These are phyloP conservation scores for Plectranthus barbatus DNA, from an alignment of 257 asterid species.

Conservation along the genomic window DNA sequence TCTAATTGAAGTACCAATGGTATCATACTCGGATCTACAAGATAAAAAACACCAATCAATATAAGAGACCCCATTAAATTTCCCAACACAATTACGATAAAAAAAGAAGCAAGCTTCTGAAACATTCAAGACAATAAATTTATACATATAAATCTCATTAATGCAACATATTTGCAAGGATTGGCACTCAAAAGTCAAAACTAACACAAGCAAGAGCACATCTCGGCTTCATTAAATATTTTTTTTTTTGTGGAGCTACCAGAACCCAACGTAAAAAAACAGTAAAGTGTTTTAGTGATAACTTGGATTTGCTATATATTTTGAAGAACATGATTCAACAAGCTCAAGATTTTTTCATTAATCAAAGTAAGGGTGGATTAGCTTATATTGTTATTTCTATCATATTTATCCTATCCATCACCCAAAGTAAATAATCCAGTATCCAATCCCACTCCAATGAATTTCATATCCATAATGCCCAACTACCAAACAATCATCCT, in stretches of 20 bases:
- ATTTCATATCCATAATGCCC: background rate
- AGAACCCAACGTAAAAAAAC: background rate
- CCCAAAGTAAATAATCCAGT: background rate
- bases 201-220: too few relatives aligned
- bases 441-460: background rate
- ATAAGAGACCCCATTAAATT: background rate
- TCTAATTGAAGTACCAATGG: conserved; percentile 82
- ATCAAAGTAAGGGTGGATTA: background rate
- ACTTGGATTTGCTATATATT: too few relatives aligned
- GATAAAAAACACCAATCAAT: conserved; percentile 10
- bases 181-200: background rate
- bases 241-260: background rate
- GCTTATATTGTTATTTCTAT: too few relatives aligned
- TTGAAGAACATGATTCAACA: too few relatives aligned
- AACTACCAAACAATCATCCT: background rate
- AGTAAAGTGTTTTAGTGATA: too few relatives aligned
- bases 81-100: background rate
- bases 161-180: background rate
- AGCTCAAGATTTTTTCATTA: too few relatives aligned
- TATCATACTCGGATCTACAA: conserved; percentile 91
- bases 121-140: background rate
- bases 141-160: background rate
- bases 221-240: background rate
- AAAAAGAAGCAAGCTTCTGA: background rate
- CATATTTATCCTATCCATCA: too few relatives aligned